phyloP scores from a whole-genome alignment of 768 basidiomycete species.

The Arthromyces matolae region DNA sequence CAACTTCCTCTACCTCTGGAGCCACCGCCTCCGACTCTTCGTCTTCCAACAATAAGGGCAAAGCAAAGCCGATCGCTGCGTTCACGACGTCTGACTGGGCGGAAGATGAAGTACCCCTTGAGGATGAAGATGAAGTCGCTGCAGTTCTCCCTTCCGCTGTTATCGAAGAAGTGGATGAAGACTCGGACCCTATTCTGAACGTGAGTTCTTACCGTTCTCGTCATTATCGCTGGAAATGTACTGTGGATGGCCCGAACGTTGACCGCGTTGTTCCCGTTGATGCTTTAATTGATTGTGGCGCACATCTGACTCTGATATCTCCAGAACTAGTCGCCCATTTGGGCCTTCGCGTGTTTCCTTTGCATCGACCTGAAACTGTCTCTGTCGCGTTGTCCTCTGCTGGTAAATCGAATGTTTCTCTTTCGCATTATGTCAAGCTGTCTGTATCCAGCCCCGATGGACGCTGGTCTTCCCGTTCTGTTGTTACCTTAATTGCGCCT shows the following conservation, averaged over 20 bases:
- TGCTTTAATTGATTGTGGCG: not conserved
- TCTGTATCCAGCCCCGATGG: not conserved
- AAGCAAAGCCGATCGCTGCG: too few relatives aligned
- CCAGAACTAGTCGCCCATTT: not conserved
- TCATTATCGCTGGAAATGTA: not conserved
- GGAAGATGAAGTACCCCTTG: not conserved
- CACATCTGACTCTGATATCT: not conserved
- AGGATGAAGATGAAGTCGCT: not conserved
- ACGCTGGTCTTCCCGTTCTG: not conserved
- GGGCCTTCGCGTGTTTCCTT: not conserved
- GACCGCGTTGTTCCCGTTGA: not conserved
- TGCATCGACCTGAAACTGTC: not conserved
- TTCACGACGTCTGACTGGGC: too few relatives aligned
- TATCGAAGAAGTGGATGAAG: not conserved
- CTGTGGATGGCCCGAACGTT: not conserved
- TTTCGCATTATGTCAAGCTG: not conserved
- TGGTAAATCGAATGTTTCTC: not conserved
- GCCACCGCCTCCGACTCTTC: too few relatives aligned
- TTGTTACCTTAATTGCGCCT: not conserved
- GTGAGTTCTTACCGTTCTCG: not conserved
- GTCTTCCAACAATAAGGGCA: too few relatives aligned
- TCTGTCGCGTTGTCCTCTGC: too few relatives aligned
- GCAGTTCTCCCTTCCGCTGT: not conserved
- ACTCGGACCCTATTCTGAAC: too few relatives aligned
- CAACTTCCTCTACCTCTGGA: too few relatives aligned